These are phyloP conservation scores for Peniophora sp. DNA, from an alignment of 1,284 basidiomycete species.

Conservation along the genomic window DNA sequence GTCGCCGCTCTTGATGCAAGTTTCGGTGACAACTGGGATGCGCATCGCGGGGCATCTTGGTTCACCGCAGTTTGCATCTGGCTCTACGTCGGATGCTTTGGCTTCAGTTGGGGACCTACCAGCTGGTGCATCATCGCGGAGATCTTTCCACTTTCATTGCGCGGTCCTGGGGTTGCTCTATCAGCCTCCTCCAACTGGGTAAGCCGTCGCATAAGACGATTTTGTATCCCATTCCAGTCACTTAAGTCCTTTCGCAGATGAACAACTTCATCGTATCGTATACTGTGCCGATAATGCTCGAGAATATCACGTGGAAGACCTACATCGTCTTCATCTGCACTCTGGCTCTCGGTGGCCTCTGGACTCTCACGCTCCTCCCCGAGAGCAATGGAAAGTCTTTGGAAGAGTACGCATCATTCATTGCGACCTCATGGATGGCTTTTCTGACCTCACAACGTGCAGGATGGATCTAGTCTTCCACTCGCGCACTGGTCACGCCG, in stretches of 20 bases:
- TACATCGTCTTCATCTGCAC: conserved; percentile 20
- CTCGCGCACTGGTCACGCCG: background rate
- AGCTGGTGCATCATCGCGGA: conserved; percentile 19
- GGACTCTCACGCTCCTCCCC: conserved; percentile 16
- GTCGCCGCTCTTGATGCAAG: conserved; percentile 20
- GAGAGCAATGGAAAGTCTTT: conserved; percentile 18
- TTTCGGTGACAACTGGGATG: conserved; percentile 17
- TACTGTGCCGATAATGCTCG: conserved; percentile 16
- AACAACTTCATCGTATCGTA: conserved; percentile 15
- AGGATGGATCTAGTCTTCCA: conserved; percentile 10
- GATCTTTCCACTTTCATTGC: conserved; percentile 17
- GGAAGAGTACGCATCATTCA: conserved; percentile 9
- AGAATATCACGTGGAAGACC: conserved; percentile 16
- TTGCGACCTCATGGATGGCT: background rate
- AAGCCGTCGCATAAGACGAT: conserved; percentile 2
- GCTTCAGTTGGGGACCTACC: conserved; percentile 17
- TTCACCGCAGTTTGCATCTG: conserved; percentile 27
- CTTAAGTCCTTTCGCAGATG: too few species aligned
- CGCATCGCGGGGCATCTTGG: conserved; percentile 16
- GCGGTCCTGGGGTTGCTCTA: conserved; percentile 17
- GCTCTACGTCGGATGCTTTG: conserved; percentile 17
- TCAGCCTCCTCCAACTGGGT: conserved; percentile 19
- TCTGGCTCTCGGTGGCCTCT: conserved; percentile 18
- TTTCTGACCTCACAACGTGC: background rate
- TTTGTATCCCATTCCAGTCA: too few species aligned